Base-by-base conservation (phyloP, 768 basidiomycete species). In the Boletus patriciae region DNA sequence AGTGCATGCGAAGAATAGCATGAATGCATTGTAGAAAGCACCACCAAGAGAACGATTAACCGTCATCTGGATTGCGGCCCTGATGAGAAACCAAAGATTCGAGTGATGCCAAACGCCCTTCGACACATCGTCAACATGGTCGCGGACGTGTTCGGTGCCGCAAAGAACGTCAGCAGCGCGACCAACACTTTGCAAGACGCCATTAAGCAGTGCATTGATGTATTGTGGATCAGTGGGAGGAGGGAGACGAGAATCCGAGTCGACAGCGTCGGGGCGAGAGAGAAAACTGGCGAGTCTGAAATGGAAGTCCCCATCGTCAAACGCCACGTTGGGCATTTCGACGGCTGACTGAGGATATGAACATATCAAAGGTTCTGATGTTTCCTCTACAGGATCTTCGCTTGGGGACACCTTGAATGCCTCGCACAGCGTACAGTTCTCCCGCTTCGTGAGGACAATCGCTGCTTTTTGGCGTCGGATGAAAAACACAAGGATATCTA, bases 21-120 rank as follows among this genome's bases (percentile, higher is more conserved):
- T 74, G 65, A 83, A 83, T 10, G 36, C 10, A 49, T 83, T 83
- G 67, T 84, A 83, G 1, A 62, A 66, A 10, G 41, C 41, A 15
- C 54, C 8, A 18, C 57, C 58, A 34, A 55, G 25, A 11, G 46
- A 50, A 6, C 54, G 49, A 50, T 51, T 36, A 4, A 70, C 23
- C 0, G 68, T 54, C 8, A 54, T 67, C 37, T 76, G 74, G 15
- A 74, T 47, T 15, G 63, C 51, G 2, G 76, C 60, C 40, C 68
- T 65, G 33, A 73, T 50, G 12, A 72, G 41, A 29, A 73, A 66
- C 74, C 74, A 76, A n/a, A 74, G 54, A 8, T 70, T 52, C 4
- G 67, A 70, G 4, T 72, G 57, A 38, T 68, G 60, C 73, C 75
- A 33, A 19, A 2, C 10, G 2, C 19, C 18, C 13, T 13, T 6